Evolutionary conservation across 805 yeast genomes (phyloP).

Genomic region (Blastobotrys robertii): DNA sequence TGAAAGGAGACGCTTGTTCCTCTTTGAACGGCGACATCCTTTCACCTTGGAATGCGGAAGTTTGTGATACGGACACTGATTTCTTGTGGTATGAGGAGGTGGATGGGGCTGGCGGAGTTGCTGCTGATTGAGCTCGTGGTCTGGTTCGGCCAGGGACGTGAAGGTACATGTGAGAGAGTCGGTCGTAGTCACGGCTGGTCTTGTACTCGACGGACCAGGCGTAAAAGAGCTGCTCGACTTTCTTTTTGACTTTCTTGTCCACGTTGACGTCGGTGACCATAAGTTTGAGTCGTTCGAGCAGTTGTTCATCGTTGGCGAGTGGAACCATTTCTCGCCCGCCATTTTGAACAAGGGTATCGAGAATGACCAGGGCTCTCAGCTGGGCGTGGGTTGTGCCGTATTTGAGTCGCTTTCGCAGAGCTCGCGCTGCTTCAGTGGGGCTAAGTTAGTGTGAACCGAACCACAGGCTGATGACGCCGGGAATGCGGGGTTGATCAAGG

Average conservation of each 20-base stretch:
- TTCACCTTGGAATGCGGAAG: too few species aligned
- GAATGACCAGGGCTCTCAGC: constrained; percentile 49
- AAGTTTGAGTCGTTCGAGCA: constrained; percentile 53
- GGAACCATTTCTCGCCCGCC: constrained; percentile 30
- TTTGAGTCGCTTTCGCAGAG: constrained; percentile 78
- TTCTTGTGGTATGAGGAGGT: too few species aligned
- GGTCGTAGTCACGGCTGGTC: constrained; percentile 39
- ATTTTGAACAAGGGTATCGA: constrained; percentile 53
- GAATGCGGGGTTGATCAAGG: too few species aligned
- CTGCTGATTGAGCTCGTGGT: constrained; percentile 10
- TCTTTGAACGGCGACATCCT: too few species aligned
- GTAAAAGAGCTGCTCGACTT: constrained; percentile 41
- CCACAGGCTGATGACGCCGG: too few species aligned
- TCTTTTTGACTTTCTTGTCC: constrained; percentile 37
- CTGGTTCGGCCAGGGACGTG: constrained; percentile 30
- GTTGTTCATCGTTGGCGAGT: constrained; percentile 57
- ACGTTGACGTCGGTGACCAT: constrained; percentile 35
- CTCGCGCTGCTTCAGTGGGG: constrained; percentile 78
- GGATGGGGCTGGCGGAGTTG: constrained; percentile 1
- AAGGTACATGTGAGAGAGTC: constrained; percentile 39
- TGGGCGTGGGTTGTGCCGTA: constrained; percentile 66
- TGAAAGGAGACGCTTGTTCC: too few species aligned
- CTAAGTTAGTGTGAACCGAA: constrained; percentile 24
- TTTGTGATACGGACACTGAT: too few species aligned
- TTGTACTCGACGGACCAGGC: constrained; percentile 59